Conservation (phyloP, 257 asterid genomes). For the Cinchona pubescens region DNA sequence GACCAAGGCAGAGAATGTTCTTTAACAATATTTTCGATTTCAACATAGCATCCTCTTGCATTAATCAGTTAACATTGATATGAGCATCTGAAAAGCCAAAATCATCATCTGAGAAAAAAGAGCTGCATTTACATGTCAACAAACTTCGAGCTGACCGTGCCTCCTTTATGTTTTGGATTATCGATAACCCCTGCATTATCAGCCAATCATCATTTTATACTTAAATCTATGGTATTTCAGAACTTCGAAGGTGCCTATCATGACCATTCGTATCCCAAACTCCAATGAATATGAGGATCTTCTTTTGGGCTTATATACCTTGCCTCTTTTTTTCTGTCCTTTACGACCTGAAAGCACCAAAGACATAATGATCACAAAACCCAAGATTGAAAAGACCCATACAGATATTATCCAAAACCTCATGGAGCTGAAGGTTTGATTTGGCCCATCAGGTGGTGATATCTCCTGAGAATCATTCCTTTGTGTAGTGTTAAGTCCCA, state of each 20-base stretch:
- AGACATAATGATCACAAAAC: constrained; percentile 50
- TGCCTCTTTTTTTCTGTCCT: constrained; percentile 59
- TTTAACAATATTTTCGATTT: constrained; percentile 1
- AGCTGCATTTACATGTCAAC: neutral
- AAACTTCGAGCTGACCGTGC: neutral
- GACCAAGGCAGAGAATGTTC: constrained; percentile 1
- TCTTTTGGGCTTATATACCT: constrained; percentile 50
- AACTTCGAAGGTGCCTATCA: constrained; percentile 35
- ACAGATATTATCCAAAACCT: constrained; percentile 63
- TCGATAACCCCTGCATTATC: neutral
- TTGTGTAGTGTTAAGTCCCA: constrained; percentile 18
- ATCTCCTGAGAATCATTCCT: constrained; percentile 35
- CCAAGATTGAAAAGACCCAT: constrained; percentile 61
- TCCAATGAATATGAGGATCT: constrained; percentile 39
- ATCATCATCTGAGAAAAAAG: neutral
- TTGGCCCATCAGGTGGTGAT: constrained; percentile 45
- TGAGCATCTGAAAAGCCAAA: neutral
- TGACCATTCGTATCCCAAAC: constrained; percentile 40
- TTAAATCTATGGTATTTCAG: constrained; percentile 29
- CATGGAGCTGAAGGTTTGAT: constrained; percentile 56
- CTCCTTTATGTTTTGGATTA: neutral
- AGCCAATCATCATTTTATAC: neutral
- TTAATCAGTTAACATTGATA: constrained; percentile 2
- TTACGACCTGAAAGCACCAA: constrained; percentile 50
- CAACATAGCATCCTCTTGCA: neutral